These are phyloP conservation scores for Ascodesmis nigricans DNA, from an alignment of 495 filamentous ascomycete species.

Conservation along the genomic window DNA sequence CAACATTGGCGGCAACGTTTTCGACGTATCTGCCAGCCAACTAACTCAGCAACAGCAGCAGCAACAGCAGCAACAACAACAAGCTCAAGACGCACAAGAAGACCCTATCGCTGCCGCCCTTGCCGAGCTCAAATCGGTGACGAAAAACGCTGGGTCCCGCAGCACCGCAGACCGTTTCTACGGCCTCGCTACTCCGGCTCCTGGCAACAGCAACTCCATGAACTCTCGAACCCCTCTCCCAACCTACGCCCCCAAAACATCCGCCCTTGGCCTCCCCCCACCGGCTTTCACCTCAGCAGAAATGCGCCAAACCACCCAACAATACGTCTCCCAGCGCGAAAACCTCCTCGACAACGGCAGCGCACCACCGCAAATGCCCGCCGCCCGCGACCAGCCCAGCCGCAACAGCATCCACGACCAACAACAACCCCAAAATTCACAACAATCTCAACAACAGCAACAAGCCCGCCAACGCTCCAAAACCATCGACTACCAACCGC, in stretches of 20 bases:
- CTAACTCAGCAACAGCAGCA: conserved; percentile 21
- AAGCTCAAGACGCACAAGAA: conserved; percentile 32
- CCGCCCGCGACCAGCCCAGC: conserved; percentile 17
- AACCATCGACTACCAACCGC: conserved; percentile 18
- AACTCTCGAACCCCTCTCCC: conserved; percentile 52
- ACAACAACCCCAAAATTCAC: conserved; percentile 25
- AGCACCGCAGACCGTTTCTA: conserved; percentile 87
- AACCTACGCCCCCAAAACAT: conserved; percentile 49
- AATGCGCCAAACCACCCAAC: conserved; percentile 82
- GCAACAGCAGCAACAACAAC: conserved; percentile 9
- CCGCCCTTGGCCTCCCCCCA: conserved; percentile 65
- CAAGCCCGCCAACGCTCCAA: conserved; percentile 16
- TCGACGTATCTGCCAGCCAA: conserved; percentile 58
- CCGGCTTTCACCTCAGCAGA: conserved; percentile 77
- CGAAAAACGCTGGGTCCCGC: conserved; percentile 40
- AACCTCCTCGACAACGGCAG: conserved; percentile 62
- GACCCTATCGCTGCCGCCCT: conserved; percentile 88
- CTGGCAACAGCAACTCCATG: conserved; percentile 27
- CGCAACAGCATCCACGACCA: conserved; percentile 16
- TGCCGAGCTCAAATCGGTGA: conserved; percentile 71
- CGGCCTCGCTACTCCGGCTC: conserved; percentile 66
- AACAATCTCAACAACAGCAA: too few relatives aligned
- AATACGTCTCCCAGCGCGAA: conserved; percentile 62
- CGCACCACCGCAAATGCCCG: conserved; percentile 24
- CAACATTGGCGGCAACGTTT: conserved; percentile 92